Percentiles rank a stretch among this genome's conserved stretches.
Conservation (phyloP, 371 early-diverging fungal species). For the Saksenaea oblongispora region DNA sequence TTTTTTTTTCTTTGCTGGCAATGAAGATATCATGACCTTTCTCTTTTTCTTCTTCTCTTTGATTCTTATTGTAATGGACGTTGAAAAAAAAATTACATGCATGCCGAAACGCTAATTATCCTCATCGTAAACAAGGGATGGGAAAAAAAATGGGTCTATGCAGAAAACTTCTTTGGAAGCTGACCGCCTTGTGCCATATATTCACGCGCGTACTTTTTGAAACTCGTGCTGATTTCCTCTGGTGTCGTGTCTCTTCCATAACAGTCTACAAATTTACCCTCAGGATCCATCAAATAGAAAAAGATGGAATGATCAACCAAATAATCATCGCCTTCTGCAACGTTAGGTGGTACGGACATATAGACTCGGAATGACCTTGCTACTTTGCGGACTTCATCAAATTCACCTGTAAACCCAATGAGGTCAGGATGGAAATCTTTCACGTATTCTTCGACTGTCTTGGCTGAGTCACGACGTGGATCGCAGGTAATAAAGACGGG, state of each 20-base stretch:
- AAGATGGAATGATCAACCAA: slow-evolving; percentile 98
- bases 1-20: slow-evolving; percentile 9
- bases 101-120: no score
- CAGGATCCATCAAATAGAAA: slow-evolving; percentile 94
- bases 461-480: slow-evolving; percentile 90
- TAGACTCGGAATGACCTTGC: slow-evolving; percentile 95
- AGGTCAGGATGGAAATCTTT: slow-evolving; percentile 92
- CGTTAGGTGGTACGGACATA: slow-evolving; percentile 84
- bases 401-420: slow-evolving; percentile 89
- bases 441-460: slow-evolving; percentile 85
- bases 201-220: slow-evolving; percentile 58
- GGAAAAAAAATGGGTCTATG: not conserved
- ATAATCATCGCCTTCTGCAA: slow-evolving; percentile 89
- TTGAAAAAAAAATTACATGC: not conserved
- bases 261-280: slow-evolving; percentile 88
- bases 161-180: slow-evolving; percentile 14
- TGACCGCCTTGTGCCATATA: slow-evolving; percentile 50
- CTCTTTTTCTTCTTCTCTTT: not conserved
- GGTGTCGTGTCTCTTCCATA: slow-evolving; percentile 82
- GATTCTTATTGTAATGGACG: not conserved
- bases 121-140: no score
- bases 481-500: slow-evolving; percentile 98
- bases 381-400: slow-evolving; percentile 79
- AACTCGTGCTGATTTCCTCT: slow-evolving; percentile 57
- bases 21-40: not conserved